Percentiles rank a stretch among this genome's conserved stretches.
phyloP scores from a whole-genome alignment of 192 early-diverging fungal genomes.

The Linnemannia hyalina region DNA sequence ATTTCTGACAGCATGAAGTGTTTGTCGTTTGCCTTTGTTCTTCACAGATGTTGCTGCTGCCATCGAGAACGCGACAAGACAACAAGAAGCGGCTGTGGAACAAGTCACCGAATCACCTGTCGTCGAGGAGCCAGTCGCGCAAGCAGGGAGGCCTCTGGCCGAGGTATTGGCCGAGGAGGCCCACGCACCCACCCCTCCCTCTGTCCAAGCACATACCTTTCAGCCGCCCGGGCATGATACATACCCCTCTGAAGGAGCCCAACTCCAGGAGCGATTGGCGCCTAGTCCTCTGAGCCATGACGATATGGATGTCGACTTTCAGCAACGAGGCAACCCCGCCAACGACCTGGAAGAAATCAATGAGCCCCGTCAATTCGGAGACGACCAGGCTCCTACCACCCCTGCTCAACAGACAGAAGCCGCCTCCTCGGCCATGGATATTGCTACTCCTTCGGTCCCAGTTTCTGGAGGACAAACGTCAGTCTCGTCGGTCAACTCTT shows the following conservation, averaged over 20 bases:
- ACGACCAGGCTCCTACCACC: neutral
- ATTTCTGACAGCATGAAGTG: neutral
- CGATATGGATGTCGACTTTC: neutral
- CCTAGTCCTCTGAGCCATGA: neutral
- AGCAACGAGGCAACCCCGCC: neutral
- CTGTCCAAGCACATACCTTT: conserved; percentile 52
- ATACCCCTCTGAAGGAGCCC: conserved; percentile 12
- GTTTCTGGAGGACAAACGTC: neutral
- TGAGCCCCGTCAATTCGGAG: neutral
- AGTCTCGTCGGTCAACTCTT: neutral
- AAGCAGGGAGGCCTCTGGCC: neutral
- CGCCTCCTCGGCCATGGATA: conserved; percentile 23
- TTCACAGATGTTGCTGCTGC: conserved; percentile 31
- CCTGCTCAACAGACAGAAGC: neutral
- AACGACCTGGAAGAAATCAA: neutral
- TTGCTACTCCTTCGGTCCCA: neutral
- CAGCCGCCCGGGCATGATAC: conserved; percentile 18
- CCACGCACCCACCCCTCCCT: conserved; percentile 49
- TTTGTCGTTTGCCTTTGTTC: neutral
- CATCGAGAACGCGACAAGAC: conserved; percentile 20
- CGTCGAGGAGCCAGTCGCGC: neutral
- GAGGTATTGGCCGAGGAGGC: conserved; percentile 32
- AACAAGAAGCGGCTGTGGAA: conserved; percentile 13
- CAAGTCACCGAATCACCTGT: conserved; percentile 3
- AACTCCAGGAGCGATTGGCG: neutral